A percentile compares a stretch with the other conserved stretches of the same genome.
phyloP scores from a whole-genome alignment of 176 grass and related monocot genomes.

The Chloris gayana region DNA sequence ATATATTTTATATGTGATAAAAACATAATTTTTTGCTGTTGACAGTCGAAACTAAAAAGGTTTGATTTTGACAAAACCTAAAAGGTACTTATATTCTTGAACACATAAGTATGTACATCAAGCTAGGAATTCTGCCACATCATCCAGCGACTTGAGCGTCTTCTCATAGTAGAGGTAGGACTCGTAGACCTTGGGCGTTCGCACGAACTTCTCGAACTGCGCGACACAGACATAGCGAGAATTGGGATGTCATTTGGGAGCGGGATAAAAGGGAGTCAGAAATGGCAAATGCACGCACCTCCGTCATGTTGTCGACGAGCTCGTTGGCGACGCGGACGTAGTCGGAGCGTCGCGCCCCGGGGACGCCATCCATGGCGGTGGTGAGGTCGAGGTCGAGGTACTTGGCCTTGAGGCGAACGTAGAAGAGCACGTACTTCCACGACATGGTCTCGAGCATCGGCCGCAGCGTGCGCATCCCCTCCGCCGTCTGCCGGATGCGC shows the following conservation, averaged over 20 bases:
- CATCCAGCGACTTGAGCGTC: slow-evolving; percentile 85
- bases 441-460: slow-evolving; percentile 97
- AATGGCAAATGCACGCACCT: slow-evolving; percentile 24
- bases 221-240: neutral
- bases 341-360: slow-evolving; percentile 52
- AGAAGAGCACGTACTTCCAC: slow-evolving; percentile 92
- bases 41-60: neutral
- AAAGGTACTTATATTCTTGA: neutral
- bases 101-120: slow-evolving; percentile 27
- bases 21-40: too few species aligned
- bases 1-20: too few species aligned
- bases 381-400: slow-evolving; percentile 88
- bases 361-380: slow-evolving; percentile 72
- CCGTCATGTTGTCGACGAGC: slow-evolving; percentile 88
- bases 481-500: slow-evolving; percentile 87
- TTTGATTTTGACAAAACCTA: neutral
- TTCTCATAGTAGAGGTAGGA: slow-evolving; percentile 95
- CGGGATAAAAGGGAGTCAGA: neutral
- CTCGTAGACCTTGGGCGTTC: slow-evolving; percentile 85
- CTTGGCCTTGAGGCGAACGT: slow-evolving; percentile 76
- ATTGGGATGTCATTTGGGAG: too few species aligned
- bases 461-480: slow-evolving; percentile 75
- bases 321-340: slow-evolving; percentile 84
- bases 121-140: slow-evolving; percentile 60
- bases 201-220: slow-evolving; percentile 81